phyloP scores from a whole-genome alignment of 2,329 filamentous ascomycete species.

The Arachnomyces sp. region DNA sequence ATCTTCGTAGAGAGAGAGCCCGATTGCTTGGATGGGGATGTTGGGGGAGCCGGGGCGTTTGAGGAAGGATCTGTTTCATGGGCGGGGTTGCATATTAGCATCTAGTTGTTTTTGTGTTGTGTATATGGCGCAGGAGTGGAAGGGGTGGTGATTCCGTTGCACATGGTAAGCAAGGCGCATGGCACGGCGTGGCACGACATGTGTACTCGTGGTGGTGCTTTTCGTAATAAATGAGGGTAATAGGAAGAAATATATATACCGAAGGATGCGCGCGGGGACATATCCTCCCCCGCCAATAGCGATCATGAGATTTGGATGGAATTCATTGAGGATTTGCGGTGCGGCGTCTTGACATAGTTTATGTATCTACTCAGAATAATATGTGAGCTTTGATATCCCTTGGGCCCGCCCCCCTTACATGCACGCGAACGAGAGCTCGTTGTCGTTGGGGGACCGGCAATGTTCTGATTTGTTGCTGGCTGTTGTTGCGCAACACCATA shows the following conservation, averaged over 20 bases:
- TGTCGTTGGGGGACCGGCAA: neutral
- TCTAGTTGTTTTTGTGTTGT: too few species aligned
- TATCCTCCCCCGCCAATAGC: conserved; percentile 97
- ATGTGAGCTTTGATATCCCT: conserved; percentile 7
- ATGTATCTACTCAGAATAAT: conserved; percentile 61
- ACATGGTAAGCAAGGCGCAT: too few species aligned
- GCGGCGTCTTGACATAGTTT: conserved; percentile 90
- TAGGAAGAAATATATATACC: conserved; percentile 44
- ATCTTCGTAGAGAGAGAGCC: conserved; percentile 90
- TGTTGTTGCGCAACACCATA: neutral
- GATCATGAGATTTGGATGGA: conserved; percentile 94
- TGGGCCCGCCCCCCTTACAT: conserved; percentile 1
- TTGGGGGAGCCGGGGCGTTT: conserved; percentile 80
- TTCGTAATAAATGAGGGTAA: conserved; percentile 1
- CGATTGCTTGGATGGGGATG: conserved; percentile 98
- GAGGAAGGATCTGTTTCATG: conserved; percentile 64
- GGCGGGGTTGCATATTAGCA: conserved; percentile 2
- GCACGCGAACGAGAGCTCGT: neutral
- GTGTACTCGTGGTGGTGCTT: too few species aligned
- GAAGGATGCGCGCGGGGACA: conserved; percentile 90
- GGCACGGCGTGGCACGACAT: neutral
- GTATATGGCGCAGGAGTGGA: too few species aligned
- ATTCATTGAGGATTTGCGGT: conserved; percentile 68
- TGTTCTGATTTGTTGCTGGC: neutral
- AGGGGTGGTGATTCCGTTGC: too few species aligned